phyloP scores from a whole-genome alignment of 2,329 filamentous ascomycete species.

The Penicillium hordei region DNA sequence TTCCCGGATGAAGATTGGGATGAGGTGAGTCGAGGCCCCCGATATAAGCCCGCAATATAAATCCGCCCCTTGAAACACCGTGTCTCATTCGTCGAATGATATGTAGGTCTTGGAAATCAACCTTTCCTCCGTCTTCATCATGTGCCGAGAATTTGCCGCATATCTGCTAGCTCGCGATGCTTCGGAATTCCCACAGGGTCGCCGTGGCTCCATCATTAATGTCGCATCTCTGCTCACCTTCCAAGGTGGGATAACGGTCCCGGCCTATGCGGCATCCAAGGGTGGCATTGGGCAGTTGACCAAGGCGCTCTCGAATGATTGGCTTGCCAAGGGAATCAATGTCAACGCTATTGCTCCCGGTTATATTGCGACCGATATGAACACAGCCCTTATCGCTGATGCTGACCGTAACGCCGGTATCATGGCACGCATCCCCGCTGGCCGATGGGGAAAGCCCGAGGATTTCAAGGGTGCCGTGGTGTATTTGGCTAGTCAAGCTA shows the following conservation, averaged over 20 bases:
- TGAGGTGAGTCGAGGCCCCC: constrained; percentile 50
- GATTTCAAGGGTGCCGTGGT: constrained; percentile 85
- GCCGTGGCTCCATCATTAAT: constrained; percentile 66
- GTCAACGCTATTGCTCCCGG: constrained; percentile 63
- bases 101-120: constrained; percentile 77
- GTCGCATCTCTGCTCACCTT: constrained; percentile 77
- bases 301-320: constrained; percentile 54
- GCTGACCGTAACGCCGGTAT: constrained; percentile 69
- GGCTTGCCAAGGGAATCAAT: constrained; percentile 53
- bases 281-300: constrained; percentile 44
- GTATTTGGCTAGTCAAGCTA: constrained; percentile 73
- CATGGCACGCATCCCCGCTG: constrained; percentile 76
- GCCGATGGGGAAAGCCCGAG: constrained; percentile 77
- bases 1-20: constrained; percentile 79
- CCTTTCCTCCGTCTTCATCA: constrained; percentile 72
- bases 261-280: constrained; percentile 31
- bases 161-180: constrained; percentile 33
- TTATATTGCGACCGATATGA: constrained; percentile 68
- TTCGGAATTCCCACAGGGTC: constrained; percentile 31
- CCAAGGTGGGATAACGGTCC: constrained; percentile 84
- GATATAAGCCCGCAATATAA: not conserved
- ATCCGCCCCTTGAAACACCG: not conserved
- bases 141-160: constrained; percentile 39
- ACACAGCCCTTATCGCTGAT: constrained; percentile 75
- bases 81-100: not conserved